Evolutionary conservation across 2,329 filamentous ascomycete species (phyloP), one percentile per base, ranked within the genome.

Genomic region (Trichophyton benhamiae): DNA sequence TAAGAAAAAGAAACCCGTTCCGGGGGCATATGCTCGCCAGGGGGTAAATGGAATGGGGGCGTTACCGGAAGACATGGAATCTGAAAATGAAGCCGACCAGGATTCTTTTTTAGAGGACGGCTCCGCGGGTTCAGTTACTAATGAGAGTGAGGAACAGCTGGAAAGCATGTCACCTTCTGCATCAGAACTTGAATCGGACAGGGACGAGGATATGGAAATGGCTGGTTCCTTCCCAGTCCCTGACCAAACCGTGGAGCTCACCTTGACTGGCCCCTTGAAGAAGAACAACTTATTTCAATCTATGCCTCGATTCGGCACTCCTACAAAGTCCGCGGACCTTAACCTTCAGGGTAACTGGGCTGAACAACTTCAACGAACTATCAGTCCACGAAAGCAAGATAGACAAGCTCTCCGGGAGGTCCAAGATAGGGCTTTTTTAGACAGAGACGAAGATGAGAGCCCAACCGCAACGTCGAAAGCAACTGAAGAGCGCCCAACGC

Each of bases 101-200:
- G 80, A 84, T 83, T 89, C 88, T 91, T 92, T 94, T 92, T 91
- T 91, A 88, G 89, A 86, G 83, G 82, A 86, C 80, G 86, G 88
- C 86, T 91, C 87, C 85, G 87, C 86, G 85, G 88, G 87, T 87
- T 87, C 86, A 76, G 80, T 81, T 75, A 81, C 81, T 69, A 79
- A 61, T 44, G 53, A 25, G 5, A 61, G 59, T 44, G 57, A 60
- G 22, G 63, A 62, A 46, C 58, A 64, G 60, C 63, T 59, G 20
- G 60, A 61, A 22, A 63, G 60, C 38, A 60, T 59, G 57, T 57
- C 53, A 36, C 30, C 57, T 42, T 48, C 58, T 71, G 70, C 84
- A 68, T 85, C 87, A 71, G 83, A 86, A 74, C 81, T 83, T 72
- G 76, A 75, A 71, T 77, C 74, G 68, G 82, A 85, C 74, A 75